Base-by-base conservation (phyloP, 1,139 yeast species). In the Hyphopichia burtonii region DNA sequence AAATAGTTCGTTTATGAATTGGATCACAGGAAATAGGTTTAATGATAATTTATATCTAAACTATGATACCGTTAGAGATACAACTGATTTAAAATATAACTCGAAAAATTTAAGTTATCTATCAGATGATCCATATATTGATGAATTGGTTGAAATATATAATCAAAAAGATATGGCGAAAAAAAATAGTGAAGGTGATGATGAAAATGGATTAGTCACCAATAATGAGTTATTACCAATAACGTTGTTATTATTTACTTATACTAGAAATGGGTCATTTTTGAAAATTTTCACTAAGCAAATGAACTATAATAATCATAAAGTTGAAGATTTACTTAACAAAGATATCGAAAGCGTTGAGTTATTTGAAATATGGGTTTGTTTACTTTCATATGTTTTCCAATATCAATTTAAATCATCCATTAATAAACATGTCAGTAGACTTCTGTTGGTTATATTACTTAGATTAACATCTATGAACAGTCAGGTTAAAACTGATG, bases 21-120 rank as follows among this genome's bases (percentile, higher is more conserved):
- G 77, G 77, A 49, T 71, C 37, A 67, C 74, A 1, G 66, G 65
- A 0, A 66, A 64, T 42, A 48, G 55, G 20, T 58, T 65, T 34
- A 55, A 61, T 22, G 53, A 58, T 16, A 59, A 59, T 34, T 47
- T 55, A 33, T 66, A 66, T 45, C 41, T 58, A 16, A 49, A 45
- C 9, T 61, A 53, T 31, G 52, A 60, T 34, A 59, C 68, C 1
- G 46, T 48, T 7, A 49, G 44, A 3, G 27, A 44, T 16, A 46
- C 59, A 12, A 61, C 68, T 9, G 50, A 50, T 32, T 49, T 61
- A 16, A 34, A 41, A 1, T 48, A 48, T 3, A 54, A 56, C 36
- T 39, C 40, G 12, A 36, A 30, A 12, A 31, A 37, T 9, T 32
- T 38, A 8, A 15, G 32, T 6, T 33, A 25, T 19, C 17, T 27